These are phyloP conservation scores for Xylaria palmicola DNA, from an alignment of 495 filamentous ascomycete genomes.

Conservation along the genomic window DNA sequence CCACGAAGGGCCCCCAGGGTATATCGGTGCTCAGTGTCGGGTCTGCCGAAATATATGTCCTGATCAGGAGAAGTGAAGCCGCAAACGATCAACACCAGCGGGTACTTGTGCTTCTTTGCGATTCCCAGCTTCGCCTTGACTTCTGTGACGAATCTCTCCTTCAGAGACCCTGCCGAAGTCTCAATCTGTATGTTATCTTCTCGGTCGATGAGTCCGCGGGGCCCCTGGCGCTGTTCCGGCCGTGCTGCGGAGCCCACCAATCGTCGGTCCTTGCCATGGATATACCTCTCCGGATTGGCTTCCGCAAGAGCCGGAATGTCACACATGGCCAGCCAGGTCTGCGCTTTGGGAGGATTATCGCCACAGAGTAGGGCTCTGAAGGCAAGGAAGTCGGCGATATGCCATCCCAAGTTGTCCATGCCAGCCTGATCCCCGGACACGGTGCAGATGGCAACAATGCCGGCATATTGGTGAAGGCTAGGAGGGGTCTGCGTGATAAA, in stretches of 20 bases:
- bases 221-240: not conserved
- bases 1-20: slow-evolving; percentile 24
- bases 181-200: slow-evolving; percentile 25
- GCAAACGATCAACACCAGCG: slow-evolving; percentile 36
- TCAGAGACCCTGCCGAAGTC: slow-evolving; percentile 14
- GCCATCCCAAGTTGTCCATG: slow-evolving; percentile 35
- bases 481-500: slow-evolving; percentile 34
- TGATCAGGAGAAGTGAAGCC: slow-evolving; percentile 34
- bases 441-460: slow-evolving; percentile 36
- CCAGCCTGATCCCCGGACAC: slow-evolving; percentile 26
- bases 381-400: slow-evolving; percentile 36
- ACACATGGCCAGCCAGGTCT: slow-evolving; percentile 35
- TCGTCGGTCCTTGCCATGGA: slow-evolving; percentile 18
- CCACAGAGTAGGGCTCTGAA: slow-evolving; percentile 35
- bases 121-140: slow-evolving; percentile 21
- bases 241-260: slow-evolving; percentile 3
- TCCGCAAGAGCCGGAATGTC: slow-evolving; percentile 18
- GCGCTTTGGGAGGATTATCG: slow-evolving; percentile 17
- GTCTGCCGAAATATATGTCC: slow-evolving; percentile 34
- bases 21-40: slow-evolving; percentile 3
- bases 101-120: slow-evolving; percentile 10
- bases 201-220: not conserved
- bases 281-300: slow-evolving; percentile 15
- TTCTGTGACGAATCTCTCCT: slow-evolving; percentile 13
- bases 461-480: slow-evolving; percentile 23